Base-by-base conservation (phyloP, 2,329 filamentous ascomycete species). In the Phaeosphaeria sp. region DNA sequence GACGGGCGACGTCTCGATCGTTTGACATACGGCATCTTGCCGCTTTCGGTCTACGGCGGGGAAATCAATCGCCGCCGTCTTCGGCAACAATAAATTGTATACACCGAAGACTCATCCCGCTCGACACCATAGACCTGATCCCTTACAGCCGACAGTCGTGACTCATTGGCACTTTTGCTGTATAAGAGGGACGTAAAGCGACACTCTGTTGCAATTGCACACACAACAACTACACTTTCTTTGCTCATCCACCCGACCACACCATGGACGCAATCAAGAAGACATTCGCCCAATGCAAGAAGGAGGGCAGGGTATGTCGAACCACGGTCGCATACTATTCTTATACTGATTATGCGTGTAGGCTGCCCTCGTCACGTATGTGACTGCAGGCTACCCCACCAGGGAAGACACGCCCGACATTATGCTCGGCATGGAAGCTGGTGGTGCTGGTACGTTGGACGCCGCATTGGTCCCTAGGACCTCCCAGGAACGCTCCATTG, bases 301-400 rank as follows among this genome's bases (percentile, higher is more conserved):
- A 79, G 68, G 81, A 82, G 74, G 74, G 76, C 67, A 78, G 81
- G 60, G 78, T 79, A 73, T 50, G 70, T 55, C 27, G 17, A 21
- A 18, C 13, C 9, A 13, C 21, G 9, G 21, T 41, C 42, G 30
- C 30, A 42, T 25, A 23, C 46, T 15, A 7, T 54, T 33, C 22
- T 7, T 23, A 47, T 42, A 11, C 56, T 72, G 30, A 72, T 27
- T 52, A 43, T 6, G 30, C 33, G 18, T 72, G 64, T 77, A 95
- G 86, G 83, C 91, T 66, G 94, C 95, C 50, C 85, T 99, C 61
- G 92, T 99, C 64, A 93, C 93, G 25, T 99, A 99, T 84, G 92
- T 97, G 74, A 99, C 95, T 23, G 93, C 94, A 57, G 95, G 95
- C 55, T 99, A 89, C 76, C 95, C 95, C 17, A 91, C 87, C 36